Percentiles rank a stretch among this genome's conserved stretches.
Evolutionary conservation across 1,284 basidiomycete genomes (phyloP).

Genomic region (Malassezia psittaci): DNA sequence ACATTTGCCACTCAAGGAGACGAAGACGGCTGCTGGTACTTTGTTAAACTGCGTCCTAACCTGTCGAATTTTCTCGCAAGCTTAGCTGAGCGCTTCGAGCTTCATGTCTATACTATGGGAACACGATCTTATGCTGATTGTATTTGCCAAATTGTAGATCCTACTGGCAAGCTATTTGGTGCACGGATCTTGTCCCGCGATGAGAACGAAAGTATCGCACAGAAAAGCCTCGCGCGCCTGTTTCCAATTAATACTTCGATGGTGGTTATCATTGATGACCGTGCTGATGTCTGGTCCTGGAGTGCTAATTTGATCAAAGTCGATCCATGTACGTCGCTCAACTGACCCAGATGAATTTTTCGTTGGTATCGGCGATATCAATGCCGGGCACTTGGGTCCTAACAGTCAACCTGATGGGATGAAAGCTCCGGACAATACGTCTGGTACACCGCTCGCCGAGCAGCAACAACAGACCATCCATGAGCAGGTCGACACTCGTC

Average conservation of each 20-base stretch:
- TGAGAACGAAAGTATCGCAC: slow-evolving; percentile 68
- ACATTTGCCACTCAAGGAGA: slow-evolving; percentile 10
- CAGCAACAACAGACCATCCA: slow-evolving; percentile 52
- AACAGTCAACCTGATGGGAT: slow-evolving; percentile 6
- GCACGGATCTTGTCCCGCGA: slow-evolving; percentile 81
- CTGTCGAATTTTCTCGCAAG: slow-evolving; percentile 64
- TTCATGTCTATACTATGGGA: slow-evolving; percentile 99
- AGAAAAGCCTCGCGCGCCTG: slow-evolving; percentile 78
- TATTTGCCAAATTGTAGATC: slow-evolving; percentile 86
- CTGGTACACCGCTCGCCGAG: not conserved
- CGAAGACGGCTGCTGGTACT: slow-evolving; percentile 70
- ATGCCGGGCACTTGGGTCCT: slow-evolving; percentile 52
- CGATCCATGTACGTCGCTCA: slow-evolving; percentile 65
- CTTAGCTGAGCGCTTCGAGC: slow-evolving; percentile 73
- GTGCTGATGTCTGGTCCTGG: slow-evolving; percentile 94
- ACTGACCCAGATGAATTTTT: slow-evolving; percentile 75
- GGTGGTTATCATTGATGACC: slow-evolving; percentile 98
- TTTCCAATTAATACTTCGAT: slow-evolving; percentile 90
- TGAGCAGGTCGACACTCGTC: slow-evolving; percentile 72
- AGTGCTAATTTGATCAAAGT: slow-evolving; percentile 88
- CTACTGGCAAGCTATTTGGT: slow-evolving; percentile 72
- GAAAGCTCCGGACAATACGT: not conserved
- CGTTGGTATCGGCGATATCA: slow-evolving; percentile 96
- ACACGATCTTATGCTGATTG: slow-evolving; percentile 91
- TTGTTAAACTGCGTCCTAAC: slow-evolving; percentile 87